Evolutionary conservation across 352 stramenopile genomes (phyloP).

Genomic region (Pythium phragmiticola): DNA sequence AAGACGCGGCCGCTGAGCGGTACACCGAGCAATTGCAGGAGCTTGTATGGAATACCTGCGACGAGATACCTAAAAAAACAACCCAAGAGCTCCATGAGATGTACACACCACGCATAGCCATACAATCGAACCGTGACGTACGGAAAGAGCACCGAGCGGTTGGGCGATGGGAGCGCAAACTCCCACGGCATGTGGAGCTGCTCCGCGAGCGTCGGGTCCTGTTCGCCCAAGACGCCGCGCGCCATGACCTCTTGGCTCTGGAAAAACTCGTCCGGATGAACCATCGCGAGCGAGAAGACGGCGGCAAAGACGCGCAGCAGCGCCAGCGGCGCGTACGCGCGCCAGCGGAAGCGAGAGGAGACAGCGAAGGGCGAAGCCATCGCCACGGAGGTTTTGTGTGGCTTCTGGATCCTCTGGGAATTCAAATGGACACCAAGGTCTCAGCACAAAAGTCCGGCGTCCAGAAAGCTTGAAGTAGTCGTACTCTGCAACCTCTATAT

Average conservation of each 20-base stretch:
- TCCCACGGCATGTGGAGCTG: conserved; percentile 75
- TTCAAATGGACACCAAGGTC: not conserved
- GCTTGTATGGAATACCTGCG: conserved; percentile 47
- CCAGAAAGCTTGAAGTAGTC: conserved; percentile 18
- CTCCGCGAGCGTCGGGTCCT: conserved; percentile 5
- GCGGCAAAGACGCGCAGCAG: conserved; percentile 37
- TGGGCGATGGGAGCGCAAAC: conserved; percentile 55
- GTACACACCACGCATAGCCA: not conserved
- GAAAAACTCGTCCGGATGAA: conserved; percentile 87
- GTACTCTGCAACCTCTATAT: conserved; percentile 8
- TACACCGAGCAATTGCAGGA: conserved; percentile 40
- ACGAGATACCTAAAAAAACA: conserved; percentile 38
- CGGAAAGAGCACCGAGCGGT: conserved; percentile 78
- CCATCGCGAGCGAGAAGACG: conserved; percentile 48
- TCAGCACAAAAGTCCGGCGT: not conserved
- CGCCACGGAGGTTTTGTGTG: not conserved
- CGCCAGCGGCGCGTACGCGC: conserved; percentile 36
- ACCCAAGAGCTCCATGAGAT: not conserved
- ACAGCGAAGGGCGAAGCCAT: not conserved
- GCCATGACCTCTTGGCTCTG: conserved; percentile 87
- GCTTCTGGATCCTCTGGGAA: not conserved
- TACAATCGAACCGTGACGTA: conserved; percentile 23
- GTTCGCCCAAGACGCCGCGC: conserved; percentile 35
- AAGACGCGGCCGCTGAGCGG: conserved; percentile 40
- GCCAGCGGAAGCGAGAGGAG: conserved; percentile 7